Conservation (phyloP, 2,329 filamentous ascomycete genomes). For the Fusarium mangiferae region DNA sequence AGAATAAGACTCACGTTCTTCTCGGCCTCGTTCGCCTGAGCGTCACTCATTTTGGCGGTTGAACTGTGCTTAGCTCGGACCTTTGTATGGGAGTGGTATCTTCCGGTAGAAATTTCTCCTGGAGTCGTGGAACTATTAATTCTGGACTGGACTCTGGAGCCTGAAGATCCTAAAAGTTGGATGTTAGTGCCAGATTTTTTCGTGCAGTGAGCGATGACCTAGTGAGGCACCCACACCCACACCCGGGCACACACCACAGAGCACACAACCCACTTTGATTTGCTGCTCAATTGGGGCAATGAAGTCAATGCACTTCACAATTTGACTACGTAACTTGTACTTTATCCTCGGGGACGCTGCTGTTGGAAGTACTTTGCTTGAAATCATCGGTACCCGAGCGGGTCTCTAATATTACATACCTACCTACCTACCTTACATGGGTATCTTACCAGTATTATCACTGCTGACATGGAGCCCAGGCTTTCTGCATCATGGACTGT, state of each 20-base stretch:
- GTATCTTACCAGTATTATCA: neutral
- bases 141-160: constrained; percentile 36
- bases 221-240: constrained; percentile 17
- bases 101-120: constrained; percentile 23
- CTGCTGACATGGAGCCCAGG: neutral
- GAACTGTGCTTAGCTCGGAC: constrained; percentile 33
- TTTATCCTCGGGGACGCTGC: constrained; percentile 2
- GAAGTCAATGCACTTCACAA: constrained; percentile 7
- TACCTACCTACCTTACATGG: neutral
- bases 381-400: constrained; percentile 25
- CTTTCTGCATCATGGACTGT: constrained; percentile 3
- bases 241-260: neutral
- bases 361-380: constrained; percentile 5
- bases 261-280: constrained; percentile 26
- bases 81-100: constrained; percentile 36
- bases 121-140: constrained; percentile 35
- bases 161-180: constrained; percentile 44
- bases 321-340: constrained; percentile 19
- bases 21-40: constrained; percentile 91
- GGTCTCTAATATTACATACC: neutral
- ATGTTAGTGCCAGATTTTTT: constrained; percentile 50
- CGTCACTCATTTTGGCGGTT: constrained; percentile 80
- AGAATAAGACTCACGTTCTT: constrained; percentile 77
- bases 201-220: constrained; percentile 44
- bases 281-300: neutral